Percentiles rank a stretch among this genome's conserved stretches.
Conservation (phyloP, 83 land plant species). For the Picea mariana region DNA sequence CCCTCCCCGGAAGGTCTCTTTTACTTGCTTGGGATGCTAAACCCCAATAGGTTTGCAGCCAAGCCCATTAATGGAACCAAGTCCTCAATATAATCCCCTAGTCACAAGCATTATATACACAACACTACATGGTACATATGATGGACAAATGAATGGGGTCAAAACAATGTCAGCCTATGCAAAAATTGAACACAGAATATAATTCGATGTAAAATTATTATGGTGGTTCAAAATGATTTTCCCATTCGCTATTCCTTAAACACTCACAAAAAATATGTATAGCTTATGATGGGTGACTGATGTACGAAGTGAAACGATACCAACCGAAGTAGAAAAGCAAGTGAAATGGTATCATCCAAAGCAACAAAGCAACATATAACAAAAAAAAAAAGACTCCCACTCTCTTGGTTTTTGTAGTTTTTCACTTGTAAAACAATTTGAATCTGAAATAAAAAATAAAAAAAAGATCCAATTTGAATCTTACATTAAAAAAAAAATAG, state of each 20-base stretch:
- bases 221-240: neutral
- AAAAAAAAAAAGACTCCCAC: too few relatives aligned
- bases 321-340: neutral
- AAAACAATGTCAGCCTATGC: neutral
- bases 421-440: too few relatives aligned
- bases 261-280: too few relatives aligned
- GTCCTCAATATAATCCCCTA: neutral
- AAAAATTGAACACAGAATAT: neutral
- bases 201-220: neutral
- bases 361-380: neutral
- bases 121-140: neutral
- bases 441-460: too few relatives aligned
- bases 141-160: neutral
- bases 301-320: neutral
- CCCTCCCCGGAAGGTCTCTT: neutral
- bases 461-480: too few relatives aligned
- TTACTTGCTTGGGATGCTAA: neutral
- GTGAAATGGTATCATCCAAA: neutral
- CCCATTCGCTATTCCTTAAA: too few relatives aligned
- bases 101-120: neutral
- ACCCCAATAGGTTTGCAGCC: neutral
- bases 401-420: too few relatives aligned
- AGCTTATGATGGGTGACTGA: neutral
- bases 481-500: too few relatives aligned
- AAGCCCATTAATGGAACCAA: neutral